Percentiles rank a stretch among this genome's conserved stretches.
Conservation (phyloP, 768 basidiomycete species). For the Suillus luteus region DNA sequence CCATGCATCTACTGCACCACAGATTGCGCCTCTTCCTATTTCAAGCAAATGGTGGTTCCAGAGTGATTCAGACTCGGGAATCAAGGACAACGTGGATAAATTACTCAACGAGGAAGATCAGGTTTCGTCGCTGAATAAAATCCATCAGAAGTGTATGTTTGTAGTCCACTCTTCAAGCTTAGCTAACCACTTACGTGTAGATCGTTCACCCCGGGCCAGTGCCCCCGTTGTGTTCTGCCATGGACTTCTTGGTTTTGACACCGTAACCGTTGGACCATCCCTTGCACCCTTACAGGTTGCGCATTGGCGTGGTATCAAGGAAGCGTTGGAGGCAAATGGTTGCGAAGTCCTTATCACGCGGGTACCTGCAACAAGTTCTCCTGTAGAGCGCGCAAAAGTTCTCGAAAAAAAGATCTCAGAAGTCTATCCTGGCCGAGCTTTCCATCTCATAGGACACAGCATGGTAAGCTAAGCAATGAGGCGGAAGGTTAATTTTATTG, state of each 20-base stretch:
- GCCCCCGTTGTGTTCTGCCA: slow-evolving; percentile 96
- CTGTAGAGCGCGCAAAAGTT: slow-evolving; percentile 85
- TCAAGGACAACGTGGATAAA: slow-evolving; percentile 44
- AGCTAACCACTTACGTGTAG: slow-evolving; percentile 38
- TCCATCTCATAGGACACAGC: slow-evolving; percentile 90
- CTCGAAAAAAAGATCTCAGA: slow-evolving; percentile 82
- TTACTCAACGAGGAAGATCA: slow-evolving; percentile 57
- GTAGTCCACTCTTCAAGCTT: slow-evolving; percentile 3
- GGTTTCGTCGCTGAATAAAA: slow-evolving; percentile 40
- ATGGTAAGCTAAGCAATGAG: slow-evolving; percentile 49
- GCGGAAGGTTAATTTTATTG: slow-evolving; percentile 1
- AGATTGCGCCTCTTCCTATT: slow-evolving; percentile 25
- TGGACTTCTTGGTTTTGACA: slow-evolving; percentile 89
- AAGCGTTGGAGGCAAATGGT: slow-evolving; percentile 87
- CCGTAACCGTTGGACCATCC: slow-evolving; percentile 73
- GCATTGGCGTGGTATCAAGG: slow-evolving; percentile 97
- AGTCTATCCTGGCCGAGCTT: slow-evolving; percentile 76
- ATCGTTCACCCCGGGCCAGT: slow-evolving; percentile 73
- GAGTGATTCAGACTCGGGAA: slow-evolving; percentile 34
- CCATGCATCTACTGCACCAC: slow-evolving; percentile 32
- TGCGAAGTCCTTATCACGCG: slow-evolving; percentile 90
- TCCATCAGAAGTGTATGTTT: slow-evolving; percentile 57
- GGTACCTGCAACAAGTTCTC: slow-evolving; percentile 90
- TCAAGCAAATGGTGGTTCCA: slow-evolving; percentile 53
- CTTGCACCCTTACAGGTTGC: slow-evolving; percentile 83